Conservation (phyloP, 164 flowering plant species). For the Buxus sempervirens region DNA sequence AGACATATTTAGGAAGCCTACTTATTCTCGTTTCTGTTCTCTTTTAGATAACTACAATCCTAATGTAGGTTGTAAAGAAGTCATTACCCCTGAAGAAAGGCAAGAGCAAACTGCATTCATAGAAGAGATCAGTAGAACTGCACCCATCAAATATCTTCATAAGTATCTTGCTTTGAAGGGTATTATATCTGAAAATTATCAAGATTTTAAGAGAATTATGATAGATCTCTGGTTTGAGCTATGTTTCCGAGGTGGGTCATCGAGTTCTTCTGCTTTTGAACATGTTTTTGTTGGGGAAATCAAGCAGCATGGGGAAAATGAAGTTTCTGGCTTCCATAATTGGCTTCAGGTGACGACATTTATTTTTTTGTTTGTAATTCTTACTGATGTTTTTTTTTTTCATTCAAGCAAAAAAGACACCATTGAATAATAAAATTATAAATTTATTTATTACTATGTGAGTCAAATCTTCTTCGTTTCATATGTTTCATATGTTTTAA, state of each 20-base stretch:
- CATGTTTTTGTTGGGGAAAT: constrained; percentile 99
- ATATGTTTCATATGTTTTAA: too few species aligned
- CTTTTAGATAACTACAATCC: constrained; percentile 95
- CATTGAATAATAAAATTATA: too few species aligned
- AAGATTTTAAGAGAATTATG: constrained; percentile 71
- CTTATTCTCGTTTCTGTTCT: constrained; percentile 79
- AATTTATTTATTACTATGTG: too few species aligned
- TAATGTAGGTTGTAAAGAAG: constrained; percentile 70
- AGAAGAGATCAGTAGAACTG: constrained; percentile 91
- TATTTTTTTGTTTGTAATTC: constrained; percentile 1
- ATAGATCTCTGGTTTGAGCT: constrained; percentile 80
- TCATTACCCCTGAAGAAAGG: constrained; percentile 67
- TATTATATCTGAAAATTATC: constrained; percentile 36
- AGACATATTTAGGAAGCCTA: constrained; percentile 65
- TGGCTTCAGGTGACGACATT: constrained; percentile 79
- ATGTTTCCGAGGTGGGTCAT: constrained; percentile 81
- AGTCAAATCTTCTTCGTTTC: too few species aligned
- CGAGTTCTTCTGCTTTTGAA: constrained; percentile 85
- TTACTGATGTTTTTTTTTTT: neutral
- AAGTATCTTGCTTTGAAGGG: constrained; percentile 65
- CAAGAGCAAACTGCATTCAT: constrained; percentile 89
- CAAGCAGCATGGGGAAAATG: constrained; percentile 62
- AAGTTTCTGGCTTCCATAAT: constrained; percentile 93
- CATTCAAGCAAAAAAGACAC: too few species aligned
- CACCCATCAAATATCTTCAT: constrained; percentile 87